A percentile compares a stretch with the other conserved stretches of the same genome.
phyloP scores from a whole-genome alignment of 805 yeast genomes.

The Metschnikowia amazonensis region DNA sequence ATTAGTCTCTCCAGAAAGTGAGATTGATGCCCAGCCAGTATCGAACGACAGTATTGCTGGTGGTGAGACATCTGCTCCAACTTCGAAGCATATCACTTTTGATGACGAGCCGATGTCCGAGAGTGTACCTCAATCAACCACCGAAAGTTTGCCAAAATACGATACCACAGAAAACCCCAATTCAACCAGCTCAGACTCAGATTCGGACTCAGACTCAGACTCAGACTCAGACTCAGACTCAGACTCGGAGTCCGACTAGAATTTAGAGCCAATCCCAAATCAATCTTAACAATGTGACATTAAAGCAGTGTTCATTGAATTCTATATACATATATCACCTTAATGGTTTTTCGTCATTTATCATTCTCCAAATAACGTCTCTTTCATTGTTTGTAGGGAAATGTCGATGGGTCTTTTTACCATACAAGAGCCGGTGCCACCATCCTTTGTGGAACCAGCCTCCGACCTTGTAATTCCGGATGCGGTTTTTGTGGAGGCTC shows the following conservation, averaged over 20 bases:
- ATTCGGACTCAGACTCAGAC: constrained; percentile 14
- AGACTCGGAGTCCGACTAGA: constrained; percentile 10
- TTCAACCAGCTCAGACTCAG: constrained; percentile 14
- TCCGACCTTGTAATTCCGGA: constrained; percentile 5
- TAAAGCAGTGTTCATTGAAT: constrained; percentile 8
- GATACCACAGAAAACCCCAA: constrained; percentile 3
- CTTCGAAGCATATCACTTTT: constrained; percentile 17
- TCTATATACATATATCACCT: constrained; percentile 4
- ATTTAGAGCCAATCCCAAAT: background rate
- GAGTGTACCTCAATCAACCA: background rate
- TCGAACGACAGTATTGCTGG: constrained; percentile 27
- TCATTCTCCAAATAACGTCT: constrained; percentile 43
- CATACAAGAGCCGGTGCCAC: constrained; percentile 24
- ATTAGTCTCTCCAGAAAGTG: constrained; percentile 55
- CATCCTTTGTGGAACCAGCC: constrained; percentile 10
- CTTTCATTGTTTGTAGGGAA: constrained; percentile 35
- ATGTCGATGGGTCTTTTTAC: constrained; percentile 25
- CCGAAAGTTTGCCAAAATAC: constrained; percentile 5
- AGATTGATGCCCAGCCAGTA: constrained; percentile 53
- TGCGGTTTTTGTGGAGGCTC: constrained; percentile 7
- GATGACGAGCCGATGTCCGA: constrained; percentile 11
- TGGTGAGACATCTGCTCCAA: constrained; percentile 16
- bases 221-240: constrained; percentile 15
- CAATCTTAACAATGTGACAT: constrained; percentile 4
- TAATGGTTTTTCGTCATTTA: constrained; percentile 31